Evolutionary conservation across 176 grass and related monocot genomes (phyloP).

Genomic region (Poa pratensis): DNA sequence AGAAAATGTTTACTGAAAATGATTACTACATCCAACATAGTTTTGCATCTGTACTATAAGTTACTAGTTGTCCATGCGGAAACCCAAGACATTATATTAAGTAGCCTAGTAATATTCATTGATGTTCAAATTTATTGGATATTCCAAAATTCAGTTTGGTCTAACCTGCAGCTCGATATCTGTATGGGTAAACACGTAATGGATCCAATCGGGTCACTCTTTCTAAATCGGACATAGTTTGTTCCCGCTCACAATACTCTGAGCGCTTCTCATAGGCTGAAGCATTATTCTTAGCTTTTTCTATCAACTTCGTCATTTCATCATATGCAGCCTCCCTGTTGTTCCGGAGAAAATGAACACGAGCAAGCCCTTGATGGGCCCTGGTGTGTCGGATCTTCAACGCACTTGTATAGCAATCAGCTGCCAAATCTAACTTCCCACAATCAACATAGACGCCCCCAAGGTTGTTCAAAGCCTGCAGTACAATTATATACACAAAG

Average conservation of each 20-base stretch:
- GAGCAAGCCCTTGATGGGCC: conserved; percentile 93
- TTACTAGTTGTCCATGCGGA: neutral
- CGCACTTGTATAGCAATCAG: conserved; percentile 92
- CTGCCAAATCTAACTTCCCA: conserved; percentile 79
- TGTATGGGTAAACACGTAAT: conserved; percentile 86
- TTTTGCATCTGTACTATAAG: conserved; percentile 4
- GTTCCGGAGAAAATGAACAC: conserved; percentile 85
- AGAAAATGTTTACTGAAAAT: conserved; percentile 1
- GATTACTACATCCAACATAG: neutral
- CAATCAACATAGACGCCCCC: conserved; percentile 97
- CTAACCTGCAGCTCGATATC: conserved; percentile 94
- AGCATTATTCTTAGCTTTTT: conserved; percentile 84
- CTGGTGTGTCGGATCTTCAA: conserved; percentile 91
- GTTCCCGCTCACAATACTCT: conserved; percentile 82
- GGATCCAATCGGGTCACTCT: conserved; percentile 83
- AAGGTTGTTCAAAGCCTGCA: conserved; percentile 95
- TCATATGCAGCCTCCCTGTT: conserved; percentile 79
- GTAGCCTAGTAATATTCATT: neutral
- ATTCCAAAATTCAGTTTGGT: conserved; percentile 36
- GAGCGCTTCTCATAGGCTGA: conserved; percentile 95
- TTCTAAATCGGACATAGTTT: conserved; percentile 83
- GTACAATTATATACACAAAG: conserved; percentile 17
- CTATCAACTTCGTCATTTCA: conserved; percentile 92
- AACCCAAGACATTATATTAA: neutral
- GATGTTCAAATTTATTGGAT: neutral